Evolutionary conservation across 352 stramenopile species (phyloP).

Genomic region (Phytophthora sojae): DNA sequence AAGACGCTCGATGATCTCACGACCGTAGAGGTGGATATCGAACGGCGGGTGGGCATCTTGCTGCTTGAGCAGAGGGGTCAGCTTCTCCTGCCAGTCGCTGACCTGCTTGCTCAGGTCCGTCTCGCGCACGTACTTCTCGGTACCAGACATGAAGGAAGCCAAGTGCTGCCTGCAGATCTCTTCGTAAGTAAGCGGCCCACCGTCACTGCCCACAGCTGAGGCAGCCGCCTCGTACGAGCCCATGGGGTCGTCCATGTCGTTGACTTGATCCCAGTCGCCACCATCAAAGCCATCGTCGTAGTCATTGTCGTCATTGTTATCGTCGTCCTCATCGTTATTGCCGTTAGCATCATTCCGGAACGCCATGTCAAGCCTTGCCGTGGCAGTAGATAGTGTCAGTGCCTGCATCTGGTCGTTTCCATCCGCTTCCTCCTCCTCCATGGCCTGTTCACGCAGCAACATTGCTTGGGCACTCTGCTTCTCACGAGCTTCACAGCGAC

Average conservation of each 20-base stretch:
- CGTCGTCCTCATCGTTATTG: constrained; percentile 37
- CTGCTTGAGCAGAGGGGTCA: constrained; percentile 75
- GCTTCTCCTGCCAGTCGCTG: constrained; percentile 79
- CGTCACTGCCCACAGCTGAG: constrained; percentile 7
- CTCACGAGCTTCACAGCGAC: constrained; percentile 53
- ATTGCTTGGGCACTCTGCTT: constrained; percentile 72
- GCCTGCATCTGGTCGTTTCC: constrained; percentile 50
- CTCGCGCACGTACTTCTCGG: constrained; percentile 81
- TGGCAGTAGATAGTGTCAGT: constrained; percentile 45
- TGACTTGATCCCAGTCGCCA: constrained; percentile 41
- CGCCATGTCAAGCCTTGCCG: constrained; percentile 51
- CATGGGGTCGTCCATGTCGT: constrained; percentile 35
- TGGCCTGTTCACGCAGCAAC: constrained; percentile 70
- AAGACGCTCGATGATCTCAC: constrained; percentile 63
- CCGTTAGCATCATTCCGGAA: constrained; percentile 40
- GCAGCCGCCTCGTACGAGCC: constrained; percentile 21
- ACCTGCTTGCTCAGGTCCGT: constrained; percentile 73
- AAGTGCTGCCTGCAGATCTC: constrained; percentile 81
- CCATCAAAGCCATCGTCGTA: constrained; percentile 40
- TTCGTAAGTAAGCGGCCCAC: constrained; percentile 62
- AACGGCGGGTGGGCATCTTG: constrained; percentile 74
- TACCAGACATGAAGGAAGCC: constrained; percentile 84
- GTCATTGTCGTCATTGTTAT: constrained; percentile 46
- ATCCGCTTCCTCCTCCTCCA: constrained; percentile 64
- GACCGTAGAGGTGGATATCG: constrained; percentile 78